Base-by-base conservation (phyloP, 495 filamentous ascomycete genomes). In the Aspergillus ellipticus region DNA sequence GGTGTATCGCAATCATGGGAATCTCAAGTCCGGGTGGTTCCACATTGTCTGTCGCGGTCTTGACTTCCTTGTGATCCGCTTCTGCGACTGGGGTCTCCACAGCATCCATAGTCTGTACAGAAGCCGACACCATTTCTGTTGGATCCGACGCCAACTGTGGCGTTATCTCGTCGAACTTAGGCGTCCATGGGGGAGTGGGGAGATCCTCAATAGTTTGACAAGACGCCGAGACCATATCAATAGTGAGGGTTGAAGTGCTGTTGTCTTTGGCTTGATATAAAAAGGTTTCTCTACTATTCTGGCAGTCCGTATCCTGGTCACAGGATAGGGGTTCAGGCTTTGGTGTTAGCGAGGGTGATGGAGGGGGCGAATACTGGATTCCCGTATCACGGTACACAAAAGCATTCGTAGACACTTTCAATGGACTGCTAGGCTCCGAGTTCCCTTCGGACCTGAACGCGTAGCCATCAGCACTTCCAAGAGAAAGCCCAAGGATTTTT, bases 341-440 rank as follows among this genome's bases (percentile, higher is more conserved):
- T 8, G 49, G 35, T 17, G 69, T 57, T n/a, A 81, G 49, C 42
- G 72, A 76, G 6, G 90, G 90, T 16, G 89, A 95, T 2, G 85
- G 78, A 6, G 89, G 92, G 42, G 90, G 90, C 42, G 92, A 90
- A 62, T 79, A 91, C 67, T 96, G 92, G 39, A 89, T 79, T 2
- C 85, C 89, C n/a, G 80, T 79, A 66, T 95, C 89, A 37, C 80
- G 79, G 68, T 92, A 93, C 31, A 68, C 60, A 9, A 65, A 56
- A 51, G 60, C 19, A 10, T 48, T 26, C 2, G 58, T 17, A 2
- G 51, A 19, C 6, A 53, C 21, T 28, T 65, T 67, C 22, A 49
- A 41, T 7, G 61, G 57, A 7, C 52, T 62, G 11, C 31, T 29
- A 10, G 53, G 20, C 13, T 68, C 65, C 10, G 55, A n/a, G 26